phyloP scores from a whole-genome alignment of 192 early-diverging fungal species.

The Dissophora ornata region DNA sequence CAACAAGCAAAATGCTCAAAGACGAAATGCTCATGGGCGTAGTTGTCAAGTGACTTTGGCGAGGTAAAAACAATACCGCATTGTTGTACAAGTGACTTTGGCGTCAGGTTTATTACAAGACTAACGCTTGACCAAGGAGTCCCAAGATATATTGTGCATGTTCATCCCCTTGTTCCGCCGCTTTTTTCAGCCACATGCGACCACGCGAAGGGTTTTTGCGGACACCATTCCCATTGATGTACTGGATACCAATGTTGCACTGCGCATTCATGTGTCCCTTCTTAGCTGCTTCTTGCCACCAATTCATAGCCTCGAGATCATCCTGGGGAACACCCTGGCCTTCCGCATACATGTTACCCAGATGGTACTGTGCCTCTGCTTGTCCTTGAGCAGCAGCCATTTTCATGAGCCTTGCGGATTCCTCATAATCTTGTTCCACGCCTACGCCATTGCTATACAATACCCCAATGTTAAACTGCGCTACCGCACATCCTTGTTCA shows the following conservation, averaged over 20 bases:
- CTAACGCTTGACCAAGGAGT: background rate
- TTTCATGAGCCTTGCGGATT: conserved; percentile 19
- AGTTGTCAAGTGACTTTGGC: no score
- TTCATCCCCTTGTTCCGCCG: background rate
- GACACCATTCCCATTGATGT: conserved; percentile 35
- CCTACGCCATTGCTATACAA: conserved; percentile 46
- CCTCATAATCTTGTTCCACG: conserved; percentile 5
- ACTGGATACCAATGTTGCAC: conserved; percentile 38
- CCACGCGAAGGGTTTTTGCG: no score
- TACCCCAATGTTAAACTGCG: conserved; percentile 25
- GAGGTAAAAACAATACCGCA: no score
- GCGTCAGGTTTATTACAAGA: conserved; percentile 39
- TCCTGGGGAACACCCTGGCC: conserved; percentile 42
- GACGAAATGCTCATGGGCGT: no score
- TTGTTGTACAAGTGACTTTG: no score
- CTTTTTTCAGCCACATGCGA: no score
- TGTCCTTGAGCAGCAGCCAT: conserved; percentile 48
- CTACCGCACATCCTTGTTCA: no score
- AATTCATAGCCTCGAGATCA: conserved; percentile 36
- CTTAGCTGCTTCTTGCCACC: conserved; percentile 50
- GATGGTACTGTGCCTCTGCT: conserved; percentile 25
- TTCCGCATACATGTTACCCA: conserved; percentile 52
- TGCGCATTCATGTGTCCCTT: conserved; percentile 38
- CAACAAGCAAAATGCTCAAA: no score
- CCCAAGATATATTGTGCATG: conserved; percentile 3